Percentiles rank a stretch among this genome's conserved stretches.
Evolutionary conservation across 1,284 basidiomycete genomes (phyloP).

Genomic region (Ganoderma resinaceum): DNA sequence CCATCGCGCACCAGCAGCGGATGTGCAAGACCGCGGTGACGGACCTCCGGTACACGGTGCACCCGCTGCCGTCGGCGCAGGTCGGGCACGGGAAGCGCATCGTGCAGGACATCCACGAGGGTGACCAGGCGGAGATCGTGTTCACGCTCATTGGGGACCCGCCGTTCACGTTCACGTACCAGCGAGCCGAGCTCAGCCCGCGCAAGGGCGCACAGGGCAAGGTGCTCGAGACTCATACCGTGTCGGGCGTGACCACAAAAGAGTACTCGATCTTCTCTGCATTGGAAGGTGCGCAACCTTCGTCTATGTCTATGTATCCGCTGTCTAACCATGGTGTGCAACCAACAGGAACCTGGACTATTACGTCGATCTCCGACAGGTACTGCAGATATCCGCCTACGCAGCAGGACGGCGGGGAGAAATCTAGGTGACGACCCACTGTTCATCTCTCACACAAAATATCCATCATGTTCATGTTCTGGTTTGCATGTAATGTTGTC

Average conservation of each 20-base stretch:
- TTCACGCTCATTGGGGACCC: constrained; percentile 91
- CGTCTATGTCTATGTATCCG: background rate
- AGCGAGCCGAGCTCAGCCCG: constrained; percentile 73
- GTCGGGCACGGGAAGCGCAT: constrained; percentile 86
- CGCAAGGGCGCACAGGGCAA: constrained; percentile 74
- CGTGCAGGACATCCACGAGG: constrained; percentile 90
- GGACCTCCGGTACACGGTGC: constrained; percentile 81
- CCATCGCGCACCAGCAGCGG: constrained; percentile 91
- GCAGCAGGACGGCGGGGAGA: constrained; percentile 35
- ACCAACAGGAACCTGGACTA: constrained; percentile 83
- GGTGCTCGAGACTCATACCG: constrained; percentile 88
- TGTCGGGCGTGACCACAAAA: constrained; percentile 78
- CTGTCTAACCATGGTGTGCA: constrained; percentile 26
- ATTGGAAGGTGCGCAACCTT: constrained; percentile 71
- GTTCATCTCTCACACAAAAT: constrained; percentile 1
- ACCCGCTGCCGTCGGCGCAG: constrained; percentile 86
- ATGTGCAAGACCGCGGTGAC: constrained; percentile 84
- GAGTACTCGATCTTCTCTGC: constrained; percentile 91
- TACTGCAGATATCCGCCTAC: constrained; percentile 44
- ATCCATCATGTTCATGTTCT: background rate
- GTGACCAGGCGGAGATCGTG: constrained; percentile 91
- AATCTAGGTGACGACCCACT: constrained; percentile 26
- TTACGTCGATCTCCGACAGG: constrained; percentile 60
- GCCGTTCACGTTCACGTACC: constrained; percentile 96
- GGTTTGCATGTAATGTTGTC: constrained; percentile 15